Conservation (phyloP, 2,329 filamentous ascomycete genomes). For the Colletotrichum karsti region DNA sequence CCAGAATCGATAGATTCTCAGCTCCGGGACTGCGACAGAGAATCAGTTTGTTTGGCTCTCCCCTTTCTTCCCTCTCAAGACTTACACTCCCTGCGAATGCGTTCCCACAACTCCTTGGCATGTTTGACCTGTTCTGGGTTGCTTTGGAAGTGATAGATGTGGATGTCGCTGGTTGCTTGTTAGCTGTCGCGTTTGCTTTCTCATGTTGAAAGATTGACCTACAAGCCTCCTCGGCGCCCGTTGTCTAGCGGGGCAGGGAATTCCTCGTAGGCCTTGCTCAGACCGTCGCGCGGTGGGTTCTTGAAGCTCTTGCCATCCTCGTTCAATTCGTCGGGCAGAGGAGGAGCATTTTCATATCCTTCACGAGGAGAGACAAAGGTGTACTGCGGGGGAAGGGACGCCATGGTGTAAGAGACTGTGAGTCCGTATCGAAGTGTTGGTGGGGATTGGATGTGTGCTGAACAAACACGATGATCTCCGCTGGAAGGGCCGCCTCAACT, state of each 20-base stretch:
- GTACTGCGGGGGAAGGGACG: constrained; percentile 46
- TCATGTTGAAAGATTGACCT: constrained; percentile 37
- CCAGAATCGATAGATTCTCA: constrained; percentile 83
- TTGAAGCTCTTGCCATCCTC: constrained; percentile 81
- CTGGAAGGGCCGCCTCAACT: too few relatives aligned
- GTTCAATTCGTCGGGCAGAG: constrained; percentile 65
- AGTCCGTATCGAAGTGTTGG: background rate
- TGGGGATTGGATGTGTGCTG: too few relatives aligned
- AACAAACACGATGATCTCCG: too few relatives aligned
- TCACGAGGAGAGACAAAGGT: constrained; percentile 64
- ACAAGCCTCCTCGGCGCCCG: constrained; percentile 76
- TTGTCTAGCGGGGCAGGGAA: constrained; percentile 77
- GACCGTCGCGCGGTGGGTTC: constrained; percentile 68
- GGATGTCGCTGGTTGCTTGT: constrained; percentile 68
- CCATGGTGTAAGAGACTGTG: constrained; percentile 3
- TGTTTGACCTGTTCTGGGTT: constrained; percentile 71
- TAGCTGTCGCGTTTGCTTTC: background rate
- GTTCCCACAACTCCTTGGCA: constrained; percentile 77
- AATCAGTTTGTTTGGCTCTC: background rate
- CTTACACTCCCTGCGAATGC: constrained; percentile 82
- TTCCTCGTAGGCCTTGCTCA: constrained; percentile 74
- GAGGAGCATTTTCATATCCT: constrained; percentile 64
- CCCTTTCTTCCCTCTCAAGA: constrained; percentile 7
- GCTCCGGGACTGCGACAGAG: constrained; percentile 74
- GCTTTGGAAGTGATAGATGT: constrained; percentile 82